These are phyloP conservation scores for Suhomyces tanzawaensis DNA, from an alignment of 805 yeast genomes.

Conservation along the genomic window DNA sequence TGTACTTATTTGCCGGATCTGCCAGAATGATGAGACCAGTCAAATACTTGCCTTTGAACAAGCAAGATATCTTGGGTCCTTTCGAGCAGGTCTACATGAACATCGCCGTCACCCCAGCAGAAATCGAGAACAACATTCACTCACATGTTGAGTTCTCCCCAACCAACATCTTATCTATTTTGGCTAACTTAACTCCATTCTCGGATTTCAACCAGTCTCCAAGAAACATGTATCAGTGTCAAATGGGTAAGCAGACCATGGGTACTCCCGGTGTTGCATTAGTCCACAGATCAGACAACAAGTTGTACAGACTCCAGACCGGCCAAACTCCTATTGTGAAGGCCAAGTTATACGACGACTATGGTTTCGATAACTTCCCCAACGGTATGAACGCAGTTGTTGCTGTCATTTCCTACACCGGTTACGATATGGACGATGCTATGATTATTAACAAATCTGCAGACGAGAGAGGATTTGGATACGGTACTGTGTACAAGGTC, in stretches of 20 bases:
- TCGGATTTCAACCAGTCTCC: constrained; percentile 99
- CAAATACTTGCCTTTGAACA: constrained; percentile 80
- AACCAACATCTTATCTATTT: constrained; percentile 87
- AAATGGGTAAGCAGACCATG: constrained; percentile 99
- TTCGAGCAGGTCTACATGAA: constrained; percentile 98
- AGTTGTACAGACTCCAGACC: constrained; percentile 84
- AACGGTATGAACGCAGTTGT: constrained; percentile 98
- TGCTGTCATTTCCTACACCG: constrained; percentile 97
- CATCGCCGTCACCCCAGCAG: constrained; percentile 91
- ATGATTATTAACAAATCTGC: constrained; percentile 98
- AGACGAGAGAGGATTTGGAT: constrained; percentile 96
- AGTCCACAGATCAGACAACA: constrained; percentile 89
- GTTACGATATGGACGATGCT: constrained; percentile 99
- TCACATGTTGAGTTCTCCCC: constrained; percentile 94
- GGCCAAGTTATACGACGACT: constrained; percentile 89
- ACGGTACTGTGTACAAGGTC: constrained; percentile 93
- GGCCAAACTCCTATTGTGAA: constrained; percentile 98
- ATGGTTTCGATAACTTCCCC: constrained; percentile 98
- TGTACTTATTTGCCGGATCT: constrained; percentile 85
- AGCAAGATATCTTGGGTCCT: constrained; percentile 89
- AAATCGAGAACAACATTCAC: constrained; percentile 77
- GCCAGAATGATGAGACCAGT: constrained; percentile 97
- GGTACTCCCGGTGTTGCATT: constrained; percentile 99
- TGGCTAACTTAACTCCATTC: constrained; percentile 96
- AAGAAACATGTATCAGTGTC: constrained; percentile 99